These are phyloP conservation scores for Lomentospora prolificans DNA, from an alignment of 2,329 filamentous ascomycete species.

Conservation along the genomic window DNA sequence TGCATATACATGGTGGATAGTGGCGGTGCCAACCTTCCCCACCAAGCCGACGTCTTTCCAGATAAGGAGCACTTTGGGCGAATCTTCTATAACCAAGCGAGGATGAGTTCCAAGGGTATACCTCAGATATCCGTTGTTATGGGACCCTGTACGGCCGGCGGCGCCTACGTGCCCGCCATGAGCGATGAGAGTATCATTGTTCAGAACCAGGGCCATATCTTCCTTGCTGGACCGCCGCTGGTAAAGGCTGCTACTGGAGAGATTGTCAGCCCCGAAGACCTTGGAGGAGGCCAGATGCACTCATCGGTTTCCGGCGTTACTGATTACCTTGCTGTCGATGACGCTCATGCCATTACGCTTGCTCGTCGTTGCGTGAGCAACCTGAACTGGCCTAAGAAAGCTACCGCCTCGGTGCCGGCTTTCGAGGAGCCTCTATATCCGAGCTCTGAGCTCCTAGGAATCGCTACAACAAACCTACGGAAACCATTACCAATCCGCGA, in stretches of 20 bases:
- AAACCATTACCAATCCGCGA: conserved; percentile 79
- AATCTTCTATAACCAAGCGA: conserved; percentile 96
- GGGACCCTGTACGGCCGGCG: conserved; percentile 92
- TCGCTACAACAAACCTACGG: conserved; percentile 82
- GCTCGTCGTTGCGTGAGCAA: conserved; percentile 77
- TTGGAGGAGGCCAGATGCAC: conserved; percentile 85
- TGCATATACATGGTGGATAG: conserved; percentile 97
- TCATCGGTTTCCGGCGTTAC: conserved; percentile 86
- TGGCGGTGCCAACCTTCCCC: conserved; percentile 86
- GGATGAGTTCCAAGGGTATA: conserved; percentile 82
- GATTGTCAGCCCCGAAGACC: conserved; percentile 78
- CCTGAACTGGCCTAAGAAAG: conserved; percentile 69
- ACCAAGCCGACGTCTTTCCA: conserved; percentile 93
- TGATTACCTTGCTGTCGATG: conserved; percentile 89
- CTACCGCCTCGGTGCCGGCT: conserved; percentile 25
- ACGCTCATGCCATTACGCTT: conserved; percentile 81
- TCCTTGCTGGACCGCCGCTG: conserved; percentile 85
- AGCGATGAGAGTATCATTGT: conserved; percentile 97
- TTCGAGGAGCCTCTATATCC: conserved; percentile 74
- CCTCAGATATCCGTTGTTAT: conserved; percentile 94
- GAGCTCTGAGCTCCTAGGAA: conserved; percentile 70
- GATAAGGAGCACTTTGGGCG: conserved; percentile 92
- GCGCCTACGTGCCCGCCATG: conserved; percentile 95
- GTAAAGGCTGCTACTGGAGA: conserved; percentile 96
- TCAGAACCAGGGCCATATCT: conserved; percentile 91